Percentiles rank a stretch among this genome's conserved stretches.
These are phyloP conservation scores for Mycosarcoma maydis DNA, from an alignment of 1,284 basidiomycete species.

Conservation along the genomic window DNA sequence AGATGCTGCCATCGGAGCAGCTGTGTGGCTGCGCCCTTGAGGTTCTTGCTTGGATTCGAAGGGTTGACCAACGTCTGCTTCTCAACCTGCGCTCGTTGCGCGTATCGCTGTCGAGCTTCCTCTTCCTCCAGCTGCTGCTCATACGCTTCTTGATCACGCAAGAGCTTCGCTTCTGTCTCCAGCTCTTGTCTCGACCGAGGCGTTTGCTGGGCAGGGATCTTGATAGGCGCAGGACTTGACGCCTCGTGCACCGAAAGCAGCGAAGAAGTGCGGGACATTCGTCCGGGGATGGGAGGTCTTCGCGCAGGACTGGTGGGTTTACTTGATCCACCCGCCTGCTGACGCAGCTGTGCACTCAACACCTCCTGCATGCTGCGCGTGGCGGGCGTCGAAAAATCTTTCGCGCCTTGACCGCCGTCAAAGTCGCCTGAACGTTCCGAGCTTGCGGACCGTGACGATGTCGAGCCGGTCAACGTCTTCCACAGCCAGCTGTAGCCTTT, in stretches of 20 bases:
- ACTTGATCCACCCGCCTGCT: conserved; percentile 29
- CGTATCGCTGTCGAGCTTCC: conserved; percentile 51
- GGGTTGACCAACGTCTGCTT: conserved; percentile 65
- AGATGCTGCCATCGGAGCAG: conserved; percentile 78
- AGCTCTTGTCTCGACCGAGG: conserved; percentile 36
- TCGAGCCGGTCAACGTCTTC: conserved; percentile 45
- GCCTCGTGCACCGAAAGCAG: conserved; percentile 47
- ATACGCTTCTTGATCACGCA: conserved; percentile 55
- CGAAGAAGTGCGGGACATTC: conserved; percentile 30
- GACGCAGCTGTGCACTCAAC: conserved; percentile 41
- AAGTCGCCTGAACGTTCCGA: conserved; percentile 1
- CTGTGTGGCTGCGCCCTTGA: conserved; percentile 37
- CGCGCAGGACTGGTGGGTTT: conserved; percentile 25
- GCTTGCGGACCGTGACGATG: conserved; percentile 6
- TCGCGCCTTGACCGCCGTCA: conserved; percentile 5
- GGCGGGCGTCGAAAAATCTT: conserved; percentile 38
- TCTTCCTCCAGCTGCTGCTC: conserved; percentile 58
- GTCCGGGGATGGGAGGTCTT: conserved; percentile 17
- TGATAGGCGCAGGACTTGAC: conserved; percentile 47
- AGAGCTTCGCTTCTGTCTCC: conserved; percentile 44
- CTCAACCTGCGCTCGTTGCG: conserved; percentile 58
- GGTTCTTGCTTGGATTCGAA: conserved; percentile 59
- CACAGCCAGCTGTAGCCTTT: conserved; percentile 53
- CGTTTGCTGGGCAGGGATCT: conserved; percentile 46
- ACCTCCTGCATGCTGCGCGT: conserved; percentile 56